Base-by-base conservation (phyloP, 2,329 filamentous ascomycete species). In the Fusarium clavum region DNA sequence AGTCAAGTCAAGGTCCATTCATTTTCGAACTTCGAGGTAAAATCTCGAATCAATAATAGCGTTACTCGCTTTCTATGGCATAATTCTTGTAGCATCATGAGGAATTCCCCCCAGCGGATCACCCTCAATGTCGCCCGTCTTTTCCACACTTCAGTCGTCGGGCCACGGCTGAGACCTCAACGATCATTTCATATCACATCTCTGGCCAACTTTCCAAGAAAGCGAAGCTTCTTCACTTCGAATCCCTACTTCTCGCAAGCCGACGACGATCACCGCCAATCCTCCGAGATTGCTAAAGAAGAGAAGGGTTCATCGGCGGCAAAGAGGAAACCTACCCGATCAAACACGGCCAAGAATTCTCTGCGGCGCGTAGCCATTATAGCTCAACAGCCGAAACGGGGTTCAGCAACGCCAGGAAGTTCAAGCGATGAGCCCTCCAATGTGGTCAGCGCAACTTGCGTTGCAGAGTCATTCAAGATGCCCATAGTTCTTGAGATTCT, bases 361-460 rank as follows among this genome's bases (percentile, higher is more conserved):
- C 84, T 98, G 32, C 90, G 95, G 58, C 88, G 94, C 62, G 94
- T 97, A 14, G 94, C 94, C 32, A 92, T 94, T 20, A 94, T 96
- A 74, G 94, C 94, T 20, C 94, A 97, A 77, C 85, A 85, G 67
- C 80, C 83, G n/a, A 81, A 83, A 55, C 76, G 77, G 54, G 73
- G 73, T 22, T 43, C 70, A 22, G 76, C 77, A 7, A 49, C 73
- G 13, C 55, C 69, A 11, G 71, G 74, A 20, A 72, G 72, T 30
- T 68, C 58, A 6, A 76, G 75, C 14, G 78, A 78, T 56, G 81
- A 81, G 55, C 81, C 78, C 64, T 80, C 76, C 69, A 86, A 79
- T 69, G 79, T 79, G 72, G 85, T 90, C 68, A 87, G 83, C 64
- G 89, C 89, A 20, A 85, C 89, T 32, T 90, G 88, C 70, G 82